phyloP scores from a whole-genome alignment of 2,329 filamentous ascomycete species.

The Cercospora brassicicola region DNA sequence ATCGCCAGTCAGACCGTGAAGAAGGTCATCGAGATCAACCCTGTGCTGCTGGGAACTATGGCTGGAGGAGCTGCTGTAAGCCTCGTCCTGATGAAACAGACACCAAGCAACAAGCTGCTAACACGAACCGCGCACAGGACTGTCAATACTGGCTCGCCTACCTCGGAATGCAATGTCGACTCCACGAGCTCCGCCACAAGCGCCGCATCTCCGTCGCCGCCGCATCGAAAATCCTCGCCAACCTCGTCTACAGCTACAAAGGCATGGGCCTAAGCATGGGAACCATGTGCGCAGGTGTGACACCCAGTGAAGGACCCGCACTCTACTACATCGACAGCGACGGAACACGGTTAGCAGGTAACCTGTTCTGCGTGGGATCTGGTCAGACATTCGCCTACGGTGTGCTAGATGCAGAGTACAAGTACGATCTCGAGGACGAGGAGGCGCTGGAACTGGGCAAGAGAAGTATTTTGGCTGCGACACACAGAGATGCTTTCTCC shows the following conservation, averaged over 20 bases:
- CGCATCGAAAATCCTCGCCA: conserved; percentile 96
- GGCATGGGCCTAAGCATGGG: conserved; percentile 98
- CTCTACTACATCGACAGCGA: conserved; percentile 99
- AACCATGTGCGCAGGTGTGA: conserved; percentile 98
- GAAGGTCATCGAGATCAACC: conserved; percentile 99
- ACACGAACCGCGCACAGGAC: conserved; percentile 58
- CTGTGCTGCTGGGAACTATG: conserved; percentile 91
- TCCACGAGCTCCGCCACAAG: conserved; percentile 99
- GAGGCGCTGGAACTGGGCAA: conserved; percentile 88
- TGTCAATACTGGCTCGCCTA: conserved; percentile 99
- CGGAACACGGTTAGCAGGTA: conserved; percentile 86
- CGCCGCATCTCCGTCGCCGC: conserved; percentile 96
- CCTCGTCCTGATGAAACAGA: conserved; percentile 19
- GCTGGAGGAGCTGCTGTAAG: conserved; percentile 88
- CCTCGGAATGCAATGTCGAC: conserved; percentile 97
- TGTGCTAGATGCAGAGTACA: conserved; percentile 93
- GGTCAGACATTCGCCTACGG: conserved; percentile 99
- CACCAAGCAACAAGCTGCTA: conserved; percentile 13
- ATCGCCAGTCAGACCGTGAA: conserved; percentile 99
- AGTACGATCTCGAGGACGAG: conserved; percentile 80
- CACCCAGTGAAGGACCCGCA: conserved; percentile 89
- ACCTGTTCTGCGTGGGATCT: conserved; percentile 96
- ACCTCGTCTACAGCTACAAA: conserved; percentile 98
- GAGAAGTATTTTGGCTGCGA: conserved; percentile 91
- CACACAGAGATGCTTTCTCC: conserved; percentile 96